Conservation (phyloP, 148 eudicot genomes). For the Agrostemma githago region DNA sequence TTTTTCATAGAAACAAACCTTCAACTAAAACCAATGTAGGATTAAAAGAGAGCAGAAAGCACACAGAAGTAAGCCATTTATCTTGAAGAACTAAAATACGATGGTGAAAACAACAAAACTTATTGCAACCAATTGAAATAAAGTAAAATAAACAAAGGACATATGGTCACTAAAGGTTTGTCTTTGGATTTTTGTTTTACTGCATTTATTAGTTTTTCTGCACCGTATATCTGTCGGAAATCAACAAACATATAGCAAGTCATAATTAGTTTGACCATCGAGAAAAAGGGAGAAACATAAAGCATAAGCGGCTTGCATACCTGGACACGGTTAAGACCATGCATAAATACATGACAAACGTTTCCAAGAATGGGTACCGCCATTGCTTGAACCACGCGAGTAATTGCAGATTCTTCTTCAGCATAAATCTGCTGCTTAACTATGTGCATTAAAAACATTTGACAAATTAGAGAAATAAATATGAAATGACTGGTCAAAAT, state of each 20-base stretch:
- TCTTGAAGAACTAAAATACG: no score
- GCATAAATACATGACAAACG: slow-evolving; percentile 94
- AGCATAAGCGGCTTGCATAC: slow-evolving; percentile 25
- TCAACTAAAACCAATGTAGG: background rate
- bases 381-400: slow-evolving; percentile 79
- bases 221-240: slow-evolving; percentile 65
- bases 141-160: background rate
- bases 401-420: slow-evolving; percentile 69
- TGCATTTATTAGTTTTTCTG: slow-evolving; percentile 66
- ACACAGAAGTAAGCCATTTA: background rate
- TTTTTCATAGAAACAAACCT: background rate
- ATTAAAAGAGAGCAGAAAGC: background rate
- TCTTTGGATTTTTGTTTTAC: slow-evolving; percentile 54
- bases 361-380: slow-evolving; percentile 92
- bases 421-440: slow-evolving; percentile 54
- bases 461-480: background rate
- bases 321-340: slow-evolving; percentile 79
- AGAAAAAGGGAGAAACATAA: background rate
- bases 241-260: slow-evolving; percentile 17
- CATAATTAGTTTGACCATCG: background rate
- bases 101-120: no score
- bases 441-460: slow-evolving; percentile 21
- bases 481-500: no score
- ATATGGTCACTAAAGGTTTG: slow-evolving; percentile 73
- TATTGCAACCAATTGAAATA: background rate